Base-by-base conservation (phyloP, 768 basidiomycete genomes). In the Lyophyllum atratum region DNA sequence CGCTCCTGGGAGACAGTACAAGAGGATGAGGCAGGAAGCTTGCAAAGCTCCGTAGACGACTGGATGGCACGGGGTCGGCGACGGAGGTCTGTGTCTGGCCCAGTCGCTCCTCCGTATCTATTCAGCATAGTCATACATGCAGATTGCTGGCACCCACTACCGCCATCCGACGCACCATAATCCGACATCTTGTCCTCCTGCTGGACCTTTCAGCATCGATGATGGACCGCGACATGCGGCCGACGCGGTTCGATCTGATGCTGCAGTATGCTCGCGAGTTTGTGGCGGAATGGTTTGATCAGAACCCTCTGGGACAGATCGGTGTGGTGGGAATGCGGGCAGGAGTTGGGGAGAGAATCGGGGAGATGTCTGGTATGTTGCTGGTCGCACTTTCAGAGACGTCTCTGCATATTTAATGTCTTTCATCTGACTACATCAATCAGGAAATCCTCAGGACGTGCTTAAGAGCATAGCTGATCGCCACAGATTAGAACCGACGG, bases 401-500 rank as follows among this genome's bases (percentile, higher is more conserved):
- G 3, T 37, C 17, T 37, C 17, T 19, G 17, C n/a, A n/a, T 5
- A n/a, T 6, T 11, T n/a, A 40, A 5, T 10, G 5, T 15, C 4
- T 40, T 26, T 29, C 25, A 1, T 29, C n/a, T 26, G 17, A 46
- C 29, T 28, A 46, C 17, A 28, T 33, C 39, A 39, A 45, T 24
- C 66, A 95, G 95, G 96, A 9, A 99, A 98, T 62, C 95, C 96
- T 0, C 95, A 96, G 68, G 96, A 98, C 39, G 94, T 98, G n/a
- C 77, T 98, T 17, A 90, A 86, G 66, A 81, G 85, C 0, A 85
- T 98, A 55, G 81, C 86, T 9, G 90, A 98, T 66, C 83, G 96
- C 57, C 88, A 91, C 56, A 95, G 88, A 70, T 79, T 98, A 1
- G 92, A 95, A 63, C 93, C 96, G 0, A 76, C 81, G 4, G 97